A percentile compares a stretch with the other conserved stretches of the same genome.
Evolutionary conservation across 2,329 filamentous ascomycete species (phyloP).

Genomic region (Monosporascus cannonballus): DNA sequence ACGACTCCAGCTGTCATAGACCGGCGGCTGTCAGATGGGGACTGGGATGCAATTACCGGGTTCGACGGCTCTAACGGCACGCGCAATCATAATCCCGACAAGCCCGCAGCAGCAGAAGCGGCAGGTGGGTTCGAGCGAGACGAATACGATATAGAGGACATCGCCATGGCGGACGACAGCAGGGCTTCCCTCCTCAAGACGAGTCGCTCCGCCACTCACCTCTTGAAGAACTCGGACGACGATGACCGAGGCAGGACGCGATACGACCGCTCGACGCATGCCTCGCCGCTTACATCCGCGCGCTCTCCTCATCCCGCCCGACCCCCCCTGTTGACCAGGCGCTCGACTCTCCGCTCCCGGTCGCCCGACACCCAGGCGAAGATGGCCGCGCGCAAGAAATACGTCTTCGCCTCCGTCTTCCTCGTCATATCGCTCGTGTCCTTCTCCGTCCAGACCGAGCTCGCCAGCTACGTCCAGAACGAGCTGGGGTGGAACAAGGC

Average conservation of each 20-base stretch:
- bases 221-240: constrained; percentile 29
- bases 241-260: constrained; percentile 21
- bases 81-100: background rate
- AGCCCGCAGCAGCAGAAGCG: background rate
- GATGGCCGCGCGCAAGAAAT: constrained; percentile 69
- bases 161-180: constrained; percentile 29
- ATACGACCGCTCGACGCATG: constrained; percentile 18
- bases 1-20: background rate
- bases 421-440: constrained; percentile 75
- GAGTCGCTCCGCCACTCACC: constrained; percentile 36
- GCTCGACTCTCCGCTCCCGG: constrained; percentile 69
- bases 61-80: background rate
- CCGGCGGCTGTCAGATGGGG: background rate
- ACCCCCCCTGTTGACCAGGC: constrained; percentile 39
- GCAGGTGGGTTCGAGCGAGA: constrained; percentile 23
- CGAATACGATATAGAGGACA: constrained; percentile 31
- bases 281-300: constrained; percentile 18
- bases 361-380: constrained; percentile 63
- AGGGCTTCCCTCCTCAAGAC: constrained; percentile 41
- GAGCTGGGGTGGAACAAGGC: constrained; percentile 93
- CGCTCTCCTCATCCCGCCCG: constrained; percentile 25
- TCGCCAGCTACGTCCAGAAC: constrained; percentile 90
- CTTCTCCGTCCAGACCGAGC: constrained; percentile 93
- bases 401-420: constrained; percentile 81
- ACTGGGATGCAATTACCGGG: background rate